Evolutionary conservation across 768 basidiomycete genomes (phyloP).

Genomic region (Pisolithus orientalis): DNA sequence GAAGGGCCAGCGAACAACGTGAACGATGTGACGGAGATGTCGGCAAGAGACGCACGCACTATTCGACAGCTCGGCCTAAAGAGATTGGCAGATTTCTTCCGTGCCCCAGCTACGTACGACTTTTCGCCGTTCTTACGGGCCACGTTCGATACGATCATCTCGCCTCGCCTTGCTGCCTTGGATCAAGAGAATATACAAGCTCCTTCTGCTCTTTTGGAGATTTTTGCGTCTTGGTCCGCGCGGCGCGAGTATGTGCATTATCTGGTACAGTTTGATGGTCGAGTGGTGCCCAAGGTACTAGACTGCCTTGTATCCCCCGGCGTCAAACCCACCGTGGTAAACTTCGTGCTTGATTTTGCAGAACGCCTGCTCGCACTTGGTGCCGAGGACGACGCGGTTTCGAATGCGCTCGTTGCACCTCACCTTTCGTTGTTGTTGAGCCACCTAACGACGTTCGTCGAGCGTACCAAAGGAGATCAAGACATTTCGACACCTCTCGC

Average conservation of each 20-base stretch:
- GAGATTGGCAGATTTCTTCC: constrained; percentile 85
- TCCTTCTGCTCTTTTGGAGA: constrained; percentile 81
- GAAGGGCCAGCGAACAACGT: constrained; percentile 31
- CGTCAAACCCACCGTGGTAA: constrained; percentile 82
- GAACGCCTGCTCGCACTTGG: constrained; percentile 61
- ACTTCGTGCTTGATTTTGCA: constrained; percentile 78
- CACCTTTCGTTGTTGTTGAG: constrained; percentile 65
- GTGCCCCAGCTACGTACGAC: constrained; percentile 64
- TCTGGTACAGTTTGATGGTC: constrained; percentile 63
- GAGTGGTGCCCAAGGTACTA: constrained; percentile 71
- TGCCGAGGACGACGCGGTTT: constrained; percentile 41
- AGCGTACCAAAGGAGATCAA: constrained; percentile 47
- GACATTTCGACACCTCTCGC: constrained; percentile 56
- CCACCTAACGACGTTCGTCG: constrained; percentile 65
- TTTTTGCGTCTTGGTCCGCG: constrained; percentile 74
- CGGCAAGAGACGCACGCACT: constrained; percentile 44
- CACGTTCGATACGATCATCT: constrained; percentile 68
- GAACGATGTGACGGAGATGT: constrained; percentile 18
- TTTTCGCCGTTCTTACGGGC: constrained; percentile 63
- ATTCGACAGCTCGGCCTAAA: constrained; percentile 82
- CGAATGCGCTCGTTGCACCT: constrained; percentile 55
- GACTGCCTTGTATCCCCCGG: constrained; percentile 74
- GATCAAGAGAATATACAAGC: constrained; percentile 87
- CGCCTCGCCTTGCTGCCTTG: constrained; percentile 70
- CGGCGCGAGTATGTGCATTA: constrained; percentile 50